Base-by-base conservation (phyloP, 208 protist species). In the Crithidia brevicula region DNA sequence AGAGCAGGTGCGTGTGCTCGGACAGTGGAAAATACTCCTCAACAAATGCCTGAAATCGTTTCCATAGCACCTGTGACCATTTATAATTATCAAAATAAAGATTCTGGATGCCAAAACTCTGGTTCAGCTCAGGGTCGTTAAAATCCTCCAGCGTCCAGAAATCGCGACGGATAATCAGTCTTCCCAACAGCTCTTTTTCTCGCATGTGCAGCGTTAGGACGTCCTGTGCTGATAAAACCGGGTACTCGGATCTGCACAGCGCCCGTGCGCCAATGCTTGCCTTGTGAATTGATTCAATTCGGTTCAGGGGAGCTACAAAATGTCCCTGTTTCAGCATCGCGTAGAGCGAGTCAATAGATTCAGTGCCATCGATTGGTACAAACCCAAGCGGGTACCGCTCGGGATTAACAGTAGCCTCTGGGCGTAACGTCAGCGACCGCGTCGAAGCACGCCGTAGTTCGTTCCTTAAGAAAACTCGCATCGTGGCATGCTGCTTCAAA, bases 11-110 rank as follows among this genome's bases (percentile, higher is more conserved):
- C 2, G 89, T 89, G 64, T 96, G 89, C 30, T 96, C 87, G 8
- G 76, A 42, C 1, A 93, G 47, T 1, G 92, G 92, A 56, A 83
- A 96, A 54, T 94, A 95, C 56, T 94, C 83, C 57, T 95, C 87
- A 3, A 86, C 92, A 80, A 86, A 96, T 16, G 80, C 38, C 52
- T 94, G 87, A 70, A 96, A 96, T 11, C 88, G 64, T 57, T 85
- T 88, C 88, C 89, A 96, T 49, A 96, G 61, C 27, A 94, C 80
- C 65, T 93, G 87, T 3, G 92, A 94, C 92, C 92, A 96, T 38
- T 93, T 93, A 56, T 91, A 95, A 49, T 96, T 96, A 63, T 96
- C 92, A 83, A 96, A 96, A 43, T 90, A 95, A 2, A 90, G 56
- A 56, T 96, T 96, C 65, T 96, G 92, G 18, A 95, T 77, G 18